phyloP scores from a whole-genome alignment of 768 basidiomycete species.

The Cystofilobasidium ferigula region DNA sequence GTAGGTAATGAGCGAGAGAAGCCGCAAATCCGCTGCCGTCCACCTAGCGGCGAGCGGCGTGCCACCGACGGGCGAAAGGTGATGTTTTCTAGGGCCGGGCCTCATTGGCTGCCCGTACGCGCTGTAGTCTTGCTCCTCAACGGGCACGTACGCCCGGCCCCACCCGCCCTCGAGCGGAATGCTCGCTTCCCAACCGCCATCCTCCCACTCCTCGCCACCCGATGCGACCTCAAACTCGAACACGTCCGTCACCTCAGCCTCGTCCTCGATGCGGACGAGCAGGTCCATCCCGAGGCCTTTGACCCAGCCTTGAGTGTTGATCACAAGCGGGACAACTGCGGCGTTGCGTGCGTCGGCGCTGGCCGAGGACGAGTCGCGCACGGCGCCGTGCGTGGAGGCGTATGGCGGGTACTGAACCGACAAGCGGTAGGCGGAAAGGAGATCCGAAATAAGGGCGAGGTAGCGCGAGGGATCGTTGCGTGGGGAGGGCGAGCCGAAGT shows the following conservation, averaged over 20 bases:
- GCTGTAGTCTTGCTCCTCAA: constrained; percentile 2
- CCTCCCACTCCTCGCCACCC: constrained; percentile 10
- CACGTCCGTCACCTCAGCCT: constrained; percentile 40
- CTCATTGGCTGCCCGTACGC: not conserved
- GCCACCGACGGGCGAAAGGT: constrained; percentile 45
- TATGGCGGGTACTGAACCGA: constrained; percentile 47
- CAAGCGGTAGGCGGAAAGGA: constrained; percentile 47
- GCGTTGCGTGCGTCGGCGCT: constrained; percentile 8
- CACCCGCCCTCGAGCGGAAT: constrained; percentile 25
- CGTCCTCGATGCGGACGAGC: constrained; percentile 51
- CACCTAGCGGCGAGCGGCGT: constrained; percentile 43
- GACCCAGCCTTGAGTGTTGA: constrained; percentile 96
- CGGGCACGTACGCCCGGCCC: not conserved
- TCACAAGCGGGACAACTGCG: constrained; percentile 58
- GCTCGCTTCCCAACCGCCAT: constrained; percentile 19
- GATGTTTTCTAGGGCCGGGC: not conserved
- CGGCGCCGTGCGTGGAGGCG: constrained; percentile 24
- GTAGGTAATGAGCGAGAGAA: constrained; percentile 62
- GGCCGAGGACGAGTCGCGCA: not conserved
- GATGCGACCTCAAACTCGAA: constrained; percentile 39
- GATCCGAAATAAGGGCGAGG: constrained; percentile 53
- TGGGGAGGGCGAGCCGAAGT: constrained; percentile 67
- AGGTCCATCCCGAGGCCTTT: constrained; percentile 86
- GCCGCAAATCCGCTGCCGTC: constrained; percentile 59
- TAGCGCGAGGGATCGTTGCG: constrained; percentile 66